Percentiles rank a stretch among this genome's conserved stretches.
These are phyloP conservation scores for Eucalyptus coolabah DNA, from an alignment of 345 rosid species.

Conservation along the genomic window DNA sequence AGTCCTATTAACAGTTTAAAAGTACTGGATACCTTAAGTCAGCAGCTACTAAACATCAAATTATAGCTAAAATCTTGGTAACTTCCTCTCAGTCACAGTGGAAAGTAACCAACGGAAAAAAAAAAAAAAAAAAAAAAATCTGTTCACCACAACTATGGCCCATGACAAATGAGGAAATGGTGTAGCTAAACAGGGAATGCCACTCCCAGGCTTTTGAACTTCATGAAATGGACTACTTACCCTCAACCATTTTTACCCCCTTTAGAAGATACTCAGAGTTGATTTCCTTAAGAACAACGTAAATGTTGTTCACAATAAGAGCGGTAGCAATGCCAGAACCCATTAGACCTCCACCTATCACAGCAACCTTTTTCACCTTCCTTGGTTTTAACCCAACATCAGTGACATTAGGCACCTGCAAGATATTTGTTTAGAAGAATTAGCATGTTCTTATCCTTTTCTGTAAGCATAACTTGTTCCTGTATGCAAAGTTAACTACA, in stretches of 20 bases:
- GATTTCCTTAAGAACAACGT: constrained; percentile 82
- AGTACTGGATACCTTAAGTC: neutral
- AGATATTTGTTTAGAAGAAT: neutral
- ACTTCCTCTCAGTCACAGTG: neutral
- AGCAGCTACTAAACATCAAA: neutral
- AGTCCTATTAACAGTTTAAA: neutral
- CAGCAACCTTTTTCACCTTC: constrained; percentile 70
- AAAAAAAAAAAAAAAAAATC: neutral
- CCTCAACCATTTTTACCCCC: constrained; percentile 72
- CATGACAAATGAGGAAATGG: neutral
- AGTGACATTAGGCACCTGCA: constrained; percentile 85
- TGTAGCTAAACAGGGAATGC: neutral
- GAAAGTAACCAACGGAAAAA: neutral
- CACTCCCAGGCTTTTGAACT: neutral
- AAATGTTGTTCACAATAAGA: constrained; percentile 46
- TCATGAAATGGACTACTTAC: constrained; percentile 11
- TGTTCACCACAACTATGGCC: neutral
- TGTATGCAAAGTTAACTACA: neutral
- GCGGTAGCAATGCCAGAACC: constrained; percentile 97
- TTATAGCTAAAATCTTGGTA: neutral
- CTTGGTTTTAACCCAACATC: constrained; percentile 84
- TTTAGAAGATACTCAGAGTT: constrained; percentile 72
- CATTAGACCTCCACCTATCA: constrained; percentile 98
- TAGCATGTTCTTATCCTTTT: neutral
- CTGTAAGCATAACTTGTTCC: neutral